Conservation (phyloP, 2,329 filamentous ascomycete species). For the Dothistroma septosporum region DNA sequence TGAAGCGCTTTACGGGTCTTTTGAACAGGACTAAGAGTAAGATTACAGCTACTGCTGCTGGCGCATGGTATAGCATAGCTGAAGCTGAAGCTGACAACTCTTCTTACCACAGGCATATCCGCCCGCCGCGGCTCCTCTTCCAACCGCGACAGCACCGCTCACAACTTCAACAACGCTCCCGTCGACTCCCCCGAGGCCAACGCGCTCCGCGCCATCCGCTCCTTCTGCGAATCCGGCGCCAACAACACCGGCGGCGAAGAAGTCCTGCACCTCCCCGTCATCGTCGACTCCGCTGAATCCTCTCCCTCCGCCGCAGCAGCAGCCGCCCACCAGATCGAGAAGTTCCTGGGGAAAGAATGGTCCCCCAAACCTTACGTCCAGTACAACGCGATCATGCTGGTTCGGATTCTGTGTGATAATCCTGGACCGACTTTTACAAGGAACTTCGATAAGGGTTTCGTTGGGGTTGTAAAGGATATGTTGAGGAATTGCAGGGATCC, state of each 20-base stretch:
- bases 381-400: constrained; percentile 94
- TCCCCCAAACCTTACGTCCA: constrained; percentile 64
- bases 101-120: background rate
- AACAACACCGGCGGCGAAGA: constrained; percentile 67
- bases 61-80: background rate
- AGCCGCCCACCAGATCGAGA: constrained; percentile 74
- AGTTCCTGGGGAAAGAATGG: constrained; percentile 70
- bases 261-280: constrained; percentile 84
- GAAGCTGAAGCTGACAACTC: background rate
- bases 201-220: constrained; percentile 62
- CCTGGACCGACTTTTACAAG: constrained; percentile 87
- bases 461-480: constrained; percentile 68
- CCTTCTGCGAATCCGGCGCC: constrained; percentile 71
- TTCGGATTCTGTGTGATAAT: constrained; percentile 88
- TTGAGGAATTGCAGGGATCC: constrained; percentile 67
- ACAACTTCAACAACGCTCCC: constrained; percentile 21
- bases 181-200: constrained; percentile 61
- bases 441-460: constrained; percentile 82
- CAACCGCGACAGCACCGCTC: constrained; percentile 3
- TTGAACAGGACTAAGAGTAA: constrained; percentile 20
- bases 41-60: background rate
- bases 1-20: constrained; percentile 20
- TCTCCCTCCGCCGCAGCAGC: constrained; percentile 80
- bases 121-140: constrained; percentile 1
- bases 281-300: constrained; percentile 92